Base-by-base conservation (phyloP, 306 rosid genomes). In the Fragaria vesca region DNA sequence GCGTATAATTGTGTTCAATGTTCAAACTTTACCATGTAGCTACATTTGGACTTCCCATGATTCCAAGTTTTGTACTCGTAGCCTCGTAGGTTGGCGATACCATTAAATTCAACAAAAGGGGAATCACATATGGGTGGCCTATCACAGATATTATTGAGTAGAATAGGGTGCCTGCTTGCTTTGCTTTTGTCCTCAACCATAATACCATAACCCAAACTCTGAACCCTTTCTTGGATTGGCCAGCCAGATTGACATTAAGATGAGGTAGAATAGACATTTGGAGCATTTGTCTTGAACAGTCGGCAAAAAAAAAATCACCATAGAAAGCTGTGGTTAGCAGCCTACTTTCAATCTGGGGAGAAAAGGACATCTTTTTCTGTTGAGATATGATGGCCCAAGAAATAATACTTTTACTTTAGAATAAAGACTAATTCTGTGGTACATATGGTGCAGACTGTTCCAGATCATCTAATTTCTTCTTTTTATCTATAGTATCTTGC, bases 191-290 rank as follows among this genome's bases (percentile, higher is more conserved):
- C 12, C 6, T 43, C 73, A 21, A 21, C 73, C 20, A 24, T 20
- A 42, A 68, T n/a, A 68, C 43, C 50, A 8, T 69, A 43, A 17
- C 8, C 6, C 42, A 11, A 10, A 1, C 4, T 16, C 17, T 43
- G 51, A 9, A 50, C 36, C 46, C 51, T 48, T 21, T 50, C 45
- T 71, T 50, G 61, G 72, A 7, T 48, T 50, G 60, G 75, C 32
- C 62, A 50, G 51, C 75, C 75, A 15, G 1, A 67, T 71, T 71
- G 75, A 50, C 75, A 50, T 50, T 28, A 16, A 30, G 26, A 50
- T 50, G 8, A 30, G 26, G 61, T 30, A 30, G 73, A 67, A n/a
- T 38, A n/a, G 51, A 67, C 32, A 40, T 42, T 9, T 67, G 72
- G 51, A 67, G 72, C 72, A 40, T 15, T 62, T 15, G n/a, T 63